phyloP scores from a whole-genome alignment of 2,329 filamentous ascomycete species.

The Parascedosporium putredinis region DNA sequence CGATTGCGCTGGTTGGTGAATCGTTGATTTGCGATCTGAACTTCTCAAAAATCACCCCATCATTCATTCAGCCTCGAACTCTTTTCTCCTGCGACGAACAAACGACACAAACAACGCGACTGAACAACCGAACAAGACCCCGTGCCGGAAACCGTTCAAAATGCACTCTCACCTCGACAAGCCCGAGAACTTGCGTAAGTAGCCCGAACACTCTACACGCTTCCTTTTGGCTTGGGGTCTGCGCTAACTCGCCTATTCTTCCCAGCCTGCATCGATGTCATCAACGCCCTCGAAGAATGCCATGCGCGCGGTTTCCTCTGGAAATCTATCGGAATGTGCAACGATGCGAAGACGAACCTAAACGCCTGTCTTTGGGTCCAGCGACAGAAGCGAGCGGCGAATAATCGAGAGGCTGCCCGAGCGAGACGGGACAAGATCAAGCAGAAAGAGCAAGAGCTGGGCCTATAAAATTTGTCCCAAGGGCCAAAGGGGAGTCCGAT shows the following conservation, averaged over 20 bases:
- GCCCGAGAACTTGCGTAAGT: conserved; percentile 47
- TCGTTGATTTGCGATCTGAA: too few species aligned
- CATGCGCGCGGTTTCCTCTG: conserved; percentile 85
- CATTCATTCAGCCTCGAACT: not conserved
- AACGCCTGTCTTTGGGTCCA: conserved; percentile 77
- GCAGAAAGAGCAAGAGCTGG: conserved; percentile 51
- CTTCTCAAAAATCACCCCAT: not conserved
- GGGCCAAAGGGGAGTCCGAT: too few species aligned
- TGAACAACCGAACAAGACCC: too few species aligned
- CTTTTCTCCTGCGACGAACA: not conserved
- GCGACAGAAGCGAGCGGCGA: conserved; percentile 64
- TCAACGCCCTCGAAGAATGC: conserved; percentile 89
- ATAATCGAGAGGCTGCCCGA: conserved; percentile 60
- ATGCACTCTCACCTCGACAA: conserved; percentile 98
- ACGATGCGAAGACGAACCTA: conserved; percentile 71
- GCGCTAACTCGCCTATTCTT: not conserved
- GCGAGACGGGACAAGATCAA: conserved; percentile 63
- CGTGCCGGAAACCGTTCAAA: conserved; percentile 24
- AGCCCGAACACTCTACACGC: not conserved
- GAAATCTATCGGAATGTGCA: conserved; percentile 87
- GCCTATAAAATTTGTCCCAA: too few species aligned
- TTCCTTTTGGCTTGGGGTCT: not conserved
- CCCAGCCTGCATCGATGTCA: conserved; percentile 89
- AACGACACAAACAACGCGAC: too few species aligned
- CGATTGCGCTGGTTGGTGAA: not conserved